Conservation (phyloP, 176 grass and related monocot genomes). For the Triticum monococcum region DNA sequence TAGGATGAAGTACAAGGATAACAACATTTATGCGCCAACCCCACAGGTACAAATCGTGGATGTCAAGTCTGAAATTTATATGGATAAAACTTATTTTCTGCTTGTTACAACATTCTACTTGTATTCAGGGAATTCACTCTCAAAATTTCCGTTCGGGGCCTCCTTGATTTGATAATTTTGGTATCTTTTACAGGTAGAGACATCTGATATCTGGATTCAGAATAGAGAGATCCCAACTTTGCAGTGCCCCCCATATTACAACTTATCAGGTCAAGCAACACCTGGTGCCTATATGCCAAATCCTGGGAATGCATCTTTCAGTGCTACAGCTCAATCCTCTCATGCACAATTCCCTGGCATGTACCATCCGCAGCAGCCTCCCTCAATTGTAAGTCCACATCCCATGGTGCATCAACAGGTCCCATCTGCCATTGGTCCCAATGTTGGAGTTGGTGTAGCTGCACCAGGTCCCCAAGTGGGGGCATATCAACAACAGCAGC, state of each 20-base stretch:
- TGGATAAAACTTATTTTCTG: no score
- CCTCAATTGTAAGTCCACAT: slow-evolving; percentile 67
- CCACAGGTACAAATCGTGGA: slow-evolving; percentile 50
- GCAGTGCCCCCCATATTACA: slow-evolving; percentile 65
- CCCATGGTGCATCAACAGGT: slow-evolving; percentile 74
- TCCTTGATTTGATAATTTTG: background rate
- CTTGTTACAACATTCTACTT: background rate
- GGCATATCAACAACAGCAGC: slow-evolving; percentile 66
- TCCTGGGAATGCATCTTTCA: slow-evolving; percentile 72
- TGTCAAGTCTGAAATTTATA: background rate
- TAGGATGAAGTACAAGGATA: slow-evolving; percentile 77
- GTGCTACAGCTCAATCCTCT: slow-evolving; percentile 62
- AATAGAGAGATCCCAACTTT: slow-evolving; percentile 51
- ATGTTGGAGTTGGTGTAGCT: slow-evolving; percentile 62
- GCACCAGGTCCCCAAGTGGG: slow-evolving; percentile 68
- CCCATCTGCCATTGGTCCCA: slow-evolving; percentile 55
- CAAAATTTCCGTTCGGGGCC: background rate
- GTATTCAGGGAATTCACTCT: background rate
- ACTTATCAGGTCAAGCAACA: slow-evolving; percentile 64
- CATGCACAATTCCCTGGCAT: slow-evolving; percentile 62
- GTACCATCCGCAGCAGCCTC: slow-evolving; percentile 65
- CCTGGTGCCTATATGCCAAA: slow-evolving; percentile 66
- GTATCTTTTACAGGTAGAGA: slow-evolving; percentile 48
- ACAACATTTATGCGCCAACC: slow-evolving; percentile 61
- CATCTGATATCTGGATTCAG: slow-evolving; percentile 87